These are phyloP conservation scores for Mycena latifolia DNA, from an alignment of 768 basidiomycete species.

Conservation along the genomic window DNA sequence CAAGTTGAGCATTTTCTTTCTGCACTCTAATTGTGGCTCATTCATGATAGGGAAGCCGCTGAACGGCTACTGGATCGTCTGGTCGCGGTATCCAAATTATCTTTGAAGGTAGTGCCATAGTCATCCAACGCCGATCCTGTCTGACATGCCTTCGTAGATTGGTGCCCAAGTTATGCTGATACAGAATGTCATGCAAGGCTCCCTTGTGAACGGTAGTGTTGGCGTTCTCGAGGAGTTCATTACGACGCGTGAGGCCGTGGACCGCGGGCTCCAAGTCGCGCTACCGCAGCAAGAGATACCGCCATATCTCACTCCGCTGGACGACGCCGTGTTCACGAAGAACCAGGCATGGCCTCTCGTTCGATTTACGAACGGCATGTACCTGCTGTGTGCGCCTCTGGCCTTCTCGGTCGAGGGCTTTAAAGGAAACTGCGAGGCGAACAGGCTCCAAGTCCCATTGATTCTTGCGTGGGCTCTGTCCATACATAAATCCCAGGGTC, in stretches of 20 bases:
- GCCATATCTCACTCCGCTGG: slow-evolving; percentile 34
- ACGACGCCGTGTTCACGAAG: slow-evolving; percentile 40
- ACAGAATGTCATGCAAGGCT: slow-evolving; percentile 72
- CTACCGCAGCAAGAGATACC: slow-evolving; percentile 41
- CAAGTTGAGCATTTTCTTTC: slow-evolving; percentile 4
- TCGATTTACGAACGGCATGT: slow-evolving; percentile 61
- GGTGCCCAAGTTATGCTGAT: slow-evolving; percentile 88
- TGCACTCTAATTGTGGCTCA: not conserved
- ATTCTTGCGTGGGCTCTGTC: slow-evolving; percentile 84
- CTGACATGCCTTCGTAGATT: slow-evolving; percentile 50
- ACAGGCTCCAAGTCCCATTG: too few relatives aligned
- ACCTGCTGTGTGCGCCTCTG: slow-evolving; percentile 59
- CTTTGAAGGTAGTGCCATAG: slow-evolving; percentile 57
- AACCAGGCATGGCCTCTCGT: slow-evolving; percentile 69
- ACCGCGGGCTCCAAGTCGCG: slow-evolving; percentile 40
- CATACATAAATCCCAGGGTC: slow-evolving; percentile 92
- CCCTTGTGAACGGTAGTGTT: slow-evolving; percentile 75
- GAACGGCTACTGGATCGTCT: slow-evolving; percentile 57
- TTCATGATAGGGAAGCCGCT: slow-evolving; percentile 36
- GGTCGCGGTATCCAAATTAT: slow-evolving; percentile 60
- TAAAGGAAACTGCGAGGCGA: slow-evolving; percentile 67
- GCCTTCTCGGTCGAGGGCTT: slow-evolving; percentile 70
- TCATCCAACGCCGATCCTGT: too few relatives aligned
- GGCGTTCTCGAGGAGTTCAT: slow-evolving; percentile 66
- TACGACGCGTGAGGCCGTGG: slow-evolving; percentile 61